Percentiles rank a stretch among this genome's conserved stretches.
Conservation (phyloP, 495 filamentous ascomycete species). For the Staphylotrichum longicolle region DNA sequence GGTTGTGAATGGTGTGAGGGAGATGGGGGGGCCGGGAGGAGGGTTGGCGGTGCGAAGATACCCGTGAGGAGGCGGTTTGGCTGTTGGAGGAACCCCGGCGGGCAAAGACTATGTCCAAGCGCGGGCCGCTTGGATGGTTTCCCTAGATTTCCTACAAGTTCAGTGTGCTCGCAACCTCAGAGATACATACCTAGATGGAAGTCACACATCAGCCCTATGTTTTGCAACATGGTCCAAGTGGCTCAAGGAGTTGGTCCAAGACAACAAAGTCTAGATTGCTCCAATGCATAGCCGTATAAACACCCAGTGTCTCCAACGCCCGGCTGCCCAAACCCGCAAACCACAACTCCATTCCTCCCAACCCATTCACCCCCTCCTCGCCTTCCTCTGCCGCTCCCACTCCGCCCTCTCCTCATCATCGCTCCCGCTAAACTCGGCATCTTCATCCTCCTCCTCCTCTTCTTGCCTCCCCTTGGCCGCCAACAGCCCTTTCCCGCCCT, state of each 20-base stretch:
- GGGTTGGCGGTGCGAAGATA: neutral
- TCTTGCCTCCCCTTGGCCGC: neutral
- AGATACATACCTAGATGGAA: too few species aligned
- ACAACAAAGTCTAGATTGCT: neutral
- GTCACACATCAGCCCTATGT: too few species aligned
- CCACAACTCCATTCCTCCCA: too few species aligned
- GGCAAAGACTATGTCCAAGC: too few species aligned
- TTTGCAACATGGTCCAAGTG: too few species aligned
- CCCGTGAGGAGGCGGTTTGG: too few species aligned
- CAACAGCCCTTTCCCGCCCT: slow-evolving; percentile 15
- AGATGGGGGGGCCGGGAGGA: neutral
- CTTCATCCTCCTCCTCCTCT: slow-evolving; percentile 42
- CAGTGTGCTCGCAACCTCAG: too few species aligned
- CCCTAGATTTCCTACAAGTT: too few species aligned
- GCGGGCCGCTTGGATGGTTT: too few species aligned
- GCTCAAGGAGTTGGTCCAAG: too few species aligned
- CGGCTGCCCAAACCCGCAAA: too few species aligned
- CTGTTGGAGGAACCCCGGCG: too few species aligned
- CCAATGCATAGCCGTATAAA: neutral
- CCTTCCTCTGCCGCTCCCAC: slow-evolving; percentile 47
- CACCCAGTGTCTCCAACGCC: neutral
- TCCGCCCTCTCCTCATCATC: slow-evolving; percentile 53
- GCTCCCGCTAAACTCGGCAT: slow-evolving; percentile 53
- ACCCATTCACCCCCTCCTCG: slow-evolving; percentile 29
- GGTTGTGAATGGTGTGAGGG: neutral